Evolutionary conservation across 176 grass and related monocot species (phyloP), one percentile per base, ranked within the genome.

Genomic region (Otatea glauca): DNA sequence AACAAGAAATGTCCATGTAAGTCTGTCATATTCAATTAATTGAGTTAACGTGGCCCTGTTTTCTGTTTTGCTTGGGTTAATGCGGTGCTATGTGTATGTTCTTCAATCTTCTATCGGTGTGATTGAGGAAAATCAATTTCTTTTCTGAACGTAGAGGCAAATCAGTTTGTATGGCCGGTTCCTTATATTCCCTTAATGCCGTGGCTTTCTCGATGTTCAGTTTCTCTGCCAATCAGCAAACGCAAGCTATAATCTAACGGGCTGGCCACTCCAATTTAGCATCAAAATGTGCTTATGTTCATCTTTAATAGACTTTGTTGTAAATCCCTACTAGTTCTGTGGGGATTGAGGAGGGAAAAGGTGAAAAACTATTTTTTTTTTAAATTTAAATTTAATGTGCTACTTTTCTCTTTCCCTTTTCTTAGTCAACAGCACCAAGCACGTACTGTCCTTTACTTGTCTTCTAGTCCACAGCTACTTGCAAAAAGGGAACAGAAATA

Each of bases 21-120:
- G 25, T 20, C 73, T 72, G 41, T 35, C 83, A 64, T 42, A 87
- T 87, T 90, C 74, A 10, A 83, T 87, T 87, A 61, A 42, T 87
- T 83, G 58, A 74, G 59, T 78, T 77, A 48, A 58, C 15, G 49
- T 23, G 11, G 8, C 16, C 48, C 16, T 5, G 47, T 73, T 79
- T 75, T 42, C 3, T 73, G 35, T 48, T 56, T 70, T 4, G 8
- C 39, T 55, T 23, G 39, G 55, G 42, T 23, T 49, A 5, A 12
- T 17, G 25, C 20, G 41, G 21, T 60, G 47, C 11, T 39, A 68
- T 48, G 42, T 65, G 50, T n/a, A 75, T 13, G 29, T 74, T 38
- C 18, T 74, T 34, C 24, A 34, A 18, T 53, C 72, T 2, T 21
- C 10, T 25, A 64, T 65, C 29, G 15, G 9, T 65, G 42, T 78